A percentile compares a stretch with the other conserved stretches of the same genome.
Conservation (phyloP, 768 basidiomycete genomes). For the Phlegmacium glaucopus region DNA sequence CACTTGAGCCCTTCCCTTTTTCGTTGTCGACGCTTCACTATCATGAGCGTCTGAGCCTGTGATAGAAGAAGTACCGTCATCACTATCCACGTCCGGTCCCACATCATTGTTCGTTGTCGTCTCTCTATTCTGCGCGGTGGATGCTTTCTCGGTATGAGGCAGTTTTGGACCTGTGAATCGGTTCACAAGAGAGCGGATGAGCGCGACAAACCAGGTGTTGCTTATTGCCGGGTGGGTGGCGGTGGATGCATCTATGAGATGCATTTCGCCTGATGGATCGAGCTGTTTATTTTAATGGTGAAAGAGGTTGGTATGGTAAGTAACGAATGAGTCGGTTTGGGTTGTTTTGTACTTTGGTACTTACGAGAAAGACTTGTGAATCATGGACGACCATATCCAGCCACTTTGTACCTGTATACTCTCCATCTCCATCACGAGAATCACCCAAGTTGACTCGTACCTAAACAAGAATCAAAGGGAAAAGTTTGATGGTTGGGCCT, state of each 20-base stretch:
- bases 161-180: constrained; percentile 24
- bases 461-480: no score
- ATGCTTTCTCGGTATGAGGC: constrained; percentile 10
- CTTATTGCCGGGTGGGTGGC: constrained; percentile 53
- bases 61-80: no score
- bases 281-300: constrained; percentile 41
- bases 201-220: constrained; percentile 67
- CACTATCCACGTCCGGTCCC: constrained; percentile 11
- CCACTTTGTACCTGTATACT: constrained; percentile 43
- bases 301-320: not conserved
- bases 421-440: constrained; percentile 55
- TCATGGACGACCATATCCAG: constrained; percentile 85
- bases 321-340: not conserved
- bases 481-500: not conserved
- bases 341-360: constrained; percentile 22
- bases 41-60: no score
- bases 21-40: no score
- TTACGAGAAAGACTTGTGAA: constrained; percentile 69
- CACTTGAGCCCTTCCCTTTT: no score
- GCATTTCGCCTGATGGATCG: constrained; percentile 55
- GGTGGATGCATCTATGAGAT: constrained; percentile 55
- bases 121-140: constrained; percentile 1
- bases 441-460: constrained; percentile 71
- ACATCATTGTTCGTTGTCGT: constrained; percentile 9
- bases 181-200: constrained; percentile 34